Percentiles rank a stretch among this genome's conserved stretches.
Evolutionary conservation across 768 basidiomycete genomes (phyloP).

Genomic region (Lyophyllum decastes): DNA sequence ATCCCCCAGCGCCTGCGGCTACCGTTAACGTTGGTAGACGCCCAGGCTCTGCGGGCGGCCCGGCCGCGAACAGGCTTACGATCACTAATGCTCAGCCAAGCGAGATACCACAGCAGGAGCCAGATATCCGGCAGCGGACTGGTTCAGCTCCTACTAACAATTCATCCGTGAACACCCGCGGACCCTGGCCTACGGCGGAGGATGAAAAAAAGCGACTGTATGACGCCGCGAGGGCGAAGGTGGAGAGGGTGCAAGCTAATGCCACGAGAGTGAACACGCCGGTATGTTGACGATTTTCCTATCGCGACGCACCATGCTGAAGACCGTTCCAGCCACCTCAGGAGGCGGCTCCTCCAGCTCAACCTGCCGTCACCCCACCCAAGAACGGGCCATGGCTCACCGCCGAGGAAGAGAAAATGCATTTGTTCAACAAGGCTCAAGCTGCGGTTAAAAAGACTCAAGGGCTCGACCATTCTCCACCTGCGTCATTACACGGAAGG

Average conservation of each 20-base stretch:
- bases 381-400: slow-evolving; percentile 50
- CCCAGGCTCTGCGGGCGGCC: slow-evolving; percentile 26
- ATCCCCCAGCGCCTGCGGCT: slow-evolving; percentile 9
- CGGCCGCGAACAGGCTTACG: slow-evolving; percentile 31
- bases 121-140: slow-evolving; percentile 5
- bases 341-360: slow-evolving; percentile 19
- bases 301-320: neutral
- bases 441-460: slow-evolving; percentile 64
- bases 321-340: slow-evolving; percentile 22
- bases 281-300: slow-evolving; percentile 20
- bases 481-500: slow-evolving; percentile 24
- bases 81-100: slow-evolving; percentile 38
- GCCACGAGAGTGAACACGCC: slow-evolving; percentile 31
- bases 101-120: slow-evolving; percentile 26
- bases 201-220: slow-evolving; percentile 72
- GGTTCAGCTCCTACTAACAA: neutral
- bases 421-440: slow-evolving; percentile 70
- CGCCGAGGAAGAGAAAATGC: slow-evolving; percentile 76
- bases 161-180: slow-evolving; percentile 5
- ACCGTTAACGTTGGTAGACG: slow-evolving; percentile 18
- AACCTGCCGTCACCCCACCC: slow-evolving; percentile 15
- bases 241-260: slow-evolving; percentile 53
- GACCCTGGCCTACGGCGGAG: slow-evolving; percentile 53
- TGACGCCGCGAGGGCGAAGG: slow-evolving; percentile 62
- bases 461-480: slow-evolving; percentile 31